Conservation (phyloP, 164 flowering plant genomes). For the Macadamia tetraphylla region DNA sequence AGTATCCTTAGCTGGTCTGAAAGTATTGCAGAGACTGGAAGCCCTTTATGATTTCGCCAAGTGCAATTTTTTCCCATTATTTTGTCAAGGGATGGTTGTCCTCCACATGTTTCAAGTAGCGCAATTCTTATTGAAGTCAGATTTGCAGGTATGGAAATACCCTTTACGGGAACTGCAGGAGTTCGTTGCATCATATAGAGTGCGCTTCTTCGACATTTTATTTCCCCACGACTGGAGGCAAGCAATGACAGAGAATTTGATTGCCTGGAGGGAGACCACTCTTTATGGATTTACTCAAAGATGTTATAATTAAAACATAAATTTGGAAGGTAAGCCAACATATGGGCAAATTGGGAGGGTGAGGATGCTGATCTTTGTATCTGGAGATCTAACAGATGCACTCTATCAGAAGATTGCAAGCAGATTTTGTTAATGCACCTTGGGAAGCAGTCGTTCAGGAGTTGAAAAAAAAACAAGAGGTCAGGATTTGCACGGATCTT, state of each 20-base stretch:
- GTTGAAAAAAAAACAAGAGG: slow-evolving; percentile 9
- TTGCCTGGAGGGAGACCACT: slow-evolving; percentile 35
- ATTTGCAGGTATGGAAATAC: slow-evolving; percentile 8
- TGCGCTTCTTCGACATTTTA: slow-evolving; percentile 20
- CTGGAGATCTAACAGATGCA: slow-evolving; percentile 24
- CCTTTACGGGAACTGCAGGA: slow-evolving; percentile 2
- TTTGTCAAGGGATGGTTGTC: slow-evolving; percentile 21
- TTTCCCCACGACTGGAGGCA: slow-evolving; percentile 39
- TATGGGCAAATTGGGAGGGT: slow-evolving; percentile 51
- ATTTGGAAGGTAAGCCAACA: slow-evolving; percentile 19
- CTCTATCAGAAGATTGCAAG: slow-evolving; percentile 20
- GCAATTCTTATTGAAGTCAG: slow-evolving; percentile 26
- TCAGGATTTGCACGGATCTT: slow-evolving; percentile 9
- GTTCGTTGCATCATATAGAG: slow-evolving; percentile 15
- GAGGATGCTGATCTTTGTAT: slow-evolving; percentile 36
- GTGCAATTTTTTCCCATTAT: slow-evolving; percentile 12
- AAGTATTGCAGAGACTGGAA: slow-evolving; percentile 36
- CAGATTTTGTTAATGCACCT: slow-evolving; percentile 14
- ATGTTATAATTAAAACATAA: slow-evolving; percentile 14
- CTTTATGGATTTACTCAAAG: slow-evolving; percentile 27
- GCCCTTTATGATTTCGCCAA: slow-evolving; percentile 16
- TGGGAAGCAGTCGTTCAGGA: slow-evolving; percentile 38
- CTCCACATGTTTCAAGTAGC: slow-evolving; percentile 29
- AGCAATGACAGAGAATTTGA: slow-evolving; percentile 26
- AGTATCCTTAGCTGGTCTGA: slow-evolving; percentile 29